Evolutionary conservation across 371 early-diverging fungal genomes (phyloP).

Genomic region (Nematocida ausubeli): DNA sequence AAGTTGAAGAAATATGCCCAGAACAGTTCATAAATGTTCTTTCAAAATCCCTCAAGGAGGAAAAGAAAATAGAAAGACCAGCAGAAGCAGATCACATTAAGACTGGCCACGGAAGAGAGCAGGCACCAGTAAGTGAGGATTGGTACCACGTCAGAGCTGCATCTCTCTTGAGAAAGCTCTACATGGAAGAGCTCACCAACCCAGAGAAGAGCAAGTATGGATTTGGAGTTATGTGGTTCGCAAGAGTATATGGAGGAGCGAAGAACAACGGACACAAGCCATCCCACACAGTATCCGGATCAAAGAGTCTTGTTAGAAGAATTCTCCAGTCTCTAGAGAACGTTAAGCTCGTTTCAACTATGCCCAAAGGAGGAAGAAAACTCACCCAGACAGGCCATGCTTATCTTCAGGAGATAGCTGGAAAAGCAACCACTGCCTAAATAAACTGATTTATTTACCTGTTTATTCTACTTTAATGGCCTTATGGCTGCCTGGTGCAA

Average conservation of each 20-base stretch:
- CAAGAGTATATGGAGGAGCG: slow-evolving; percentile 46
- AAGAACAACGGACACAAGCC: slow-evolving; percentile 59
- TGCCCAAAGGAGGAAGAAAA: slow-evolving; percentile 42
- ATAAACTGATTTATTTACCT: slow-evolving; percentile 10
- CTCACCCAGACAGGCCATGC: slow-evolving; percentile 23
- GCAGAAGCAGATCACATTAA: slow-evolving; percentile 65
- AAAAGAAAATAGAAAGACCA: slow-evolving; percentile 56
- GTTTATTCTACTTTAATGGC: too few species aligned
- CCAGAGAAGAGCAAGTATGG: slow-evolving; percentile 39
- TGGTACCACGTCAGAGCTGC: slow-evolving; percentile 67
- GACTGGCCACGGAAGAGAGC: slow-evolving; percentile 64
- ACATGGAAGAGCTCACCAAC: slow-evolving; percentile 52
- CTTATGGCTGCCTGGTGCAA: too few species aligned
- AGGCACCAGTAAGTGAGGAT: slow-evolving; percentile 60
- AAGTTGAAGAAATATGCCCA: slow-evolving; percentile 62
- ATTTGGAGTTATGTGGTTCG: slow-evolving; percentile 53
- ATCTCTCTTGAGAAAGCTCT: slow-evolving; percentile 62
- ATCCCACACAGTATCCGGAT: slow-evolving; percentile 54
- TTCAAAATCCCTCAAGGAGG: slow-evolving; percentile 55
- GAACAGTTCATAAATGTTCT: slow-evolving; percentile 58
- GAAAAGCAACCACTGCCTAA: slow-evolving; percentile 17
- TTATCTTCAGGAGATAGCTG: slow-evolving; percentile 34
- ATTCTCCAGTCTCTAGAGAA: slow-evolving; percentile 38
- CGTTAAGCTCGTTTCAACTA: slow-evolving; percentile 14
- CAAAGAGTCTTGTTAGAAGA: slow-evolving; percentile 53